Base-by-base conservation (phyloP, 2,329 filamentous ascomycete genomes). In the Cryphonectria naterciae region DNA sequence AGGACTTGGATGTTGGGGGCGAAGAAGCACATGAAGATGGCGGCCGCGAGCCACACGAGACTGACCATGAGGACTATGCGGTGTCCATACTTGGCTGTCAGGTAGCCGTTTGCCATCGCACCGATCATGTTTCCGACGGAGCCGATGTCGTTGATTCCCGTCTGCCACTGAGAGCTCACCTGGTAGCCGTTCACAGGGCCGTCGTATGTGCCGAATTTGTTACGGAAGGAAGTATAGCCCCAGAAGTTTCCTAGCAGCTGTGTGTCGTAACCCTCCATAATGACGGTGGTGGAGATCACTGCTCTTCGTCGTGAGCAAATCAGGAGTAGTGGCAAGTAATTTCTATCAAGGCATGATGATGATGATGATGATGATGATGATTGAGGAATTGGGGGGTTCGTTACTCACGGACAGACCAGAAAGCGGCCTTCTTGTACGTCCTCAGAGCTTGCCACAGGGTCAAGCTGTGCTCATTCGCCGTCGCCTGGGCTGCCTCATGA, bases 181-280 rank as follows among this genome's bases (percentile, higher is more conserved):
- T 86, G 81, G 63, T 84, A 84, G 11, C 79, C 79, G 28, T 78
- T 77, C 43, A 83, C 75, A 0, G 77, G 72, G 54, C 79, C 73
- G 19, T 78, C 74, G 32, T 66, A 82, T 4, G 75, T 76, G 60
- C 84, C 84, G 70, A 84, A 86, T 74, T 78, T 83, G 70, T 75
- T 74, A 11, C 76, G 78, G 75, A 81, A 85, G 70, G 69, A 73
- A 1, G 76, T 82, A 76, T 84, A 85, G 6, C 79, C 84, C 73
- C 81, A 84, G 76, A 86, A 85, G 25, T 80, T 82, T n/a, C 79
- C 73, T n/a, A 86, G 75, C 0, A 86, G 77, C 46, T 82, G 83
- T 1, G 82, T 80, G 66, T 86, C 84, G 75, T 86, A 86, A 2
- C 85, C 85, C 71, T 86, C 85, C 85, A 86, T 86, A 72, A 86